A percentile compares a stretch with the other conserved stretches of the same genome.
Conservation (phyloP, 1,284 basidiomycete genomes). For the Pseudozyma tsukubaensis region DNA sequence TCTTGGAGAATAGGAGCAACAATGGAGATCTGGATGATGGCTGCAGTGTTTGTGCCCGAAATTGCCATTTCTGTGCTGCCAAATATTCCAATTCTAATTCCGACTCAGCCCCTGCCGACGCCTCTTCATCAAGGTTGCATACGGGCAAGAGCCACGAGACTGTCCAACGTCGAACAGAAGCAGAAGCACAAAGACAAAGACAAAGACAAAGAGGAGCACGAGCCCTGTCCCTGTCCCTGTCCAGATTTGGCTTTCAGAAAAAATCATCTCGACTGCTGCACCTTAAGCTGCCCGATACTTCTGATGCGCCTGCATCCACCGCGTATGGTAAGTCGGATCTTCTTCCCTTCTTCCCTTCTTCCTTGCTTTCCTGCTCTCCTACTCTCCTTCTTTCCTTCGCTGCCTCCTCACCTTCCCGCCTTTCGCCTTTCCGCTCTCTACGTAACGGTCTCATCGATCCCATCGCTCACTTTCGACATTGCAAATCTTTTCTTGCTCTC, state of each 20-base stretch:
- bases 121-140: constrained; percentile 1
- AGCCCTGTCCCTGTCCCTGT: no score
- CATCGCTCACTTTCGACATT: no score
- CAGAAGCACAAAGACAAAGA: no score
- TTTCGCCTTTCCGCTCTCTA: background rate
- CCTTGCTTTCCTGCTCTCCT: background rate
- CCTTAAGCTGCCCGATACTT: constrained; percentile 10
- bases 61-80: no score
- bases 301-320: constrained; percentile 14
- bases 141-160: no score
- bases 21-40: background rate
- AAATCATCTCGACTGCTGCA: constrained; percentile 12
- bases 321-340: constrained; percentile 10
- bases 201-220: constrained; percentile 4
- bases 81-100: background rate
- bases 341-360: background rate
- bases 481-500: no score
- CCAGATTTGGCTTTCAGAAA: constrained; percentile 13
- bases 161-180: background rate
- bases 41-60: background rate
- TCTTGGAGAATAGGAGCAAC: background rate
- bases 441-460: no score
- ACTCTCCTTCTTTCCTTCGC: background rate
- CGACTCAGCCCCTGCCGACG: background rate
- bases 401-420: background rate